These are phyloP conservation scores for Epichloe coenophiala DNA, from an alignment of 2,329 filamentous ascomycete species.

Conservation along the genomic window DNA sequence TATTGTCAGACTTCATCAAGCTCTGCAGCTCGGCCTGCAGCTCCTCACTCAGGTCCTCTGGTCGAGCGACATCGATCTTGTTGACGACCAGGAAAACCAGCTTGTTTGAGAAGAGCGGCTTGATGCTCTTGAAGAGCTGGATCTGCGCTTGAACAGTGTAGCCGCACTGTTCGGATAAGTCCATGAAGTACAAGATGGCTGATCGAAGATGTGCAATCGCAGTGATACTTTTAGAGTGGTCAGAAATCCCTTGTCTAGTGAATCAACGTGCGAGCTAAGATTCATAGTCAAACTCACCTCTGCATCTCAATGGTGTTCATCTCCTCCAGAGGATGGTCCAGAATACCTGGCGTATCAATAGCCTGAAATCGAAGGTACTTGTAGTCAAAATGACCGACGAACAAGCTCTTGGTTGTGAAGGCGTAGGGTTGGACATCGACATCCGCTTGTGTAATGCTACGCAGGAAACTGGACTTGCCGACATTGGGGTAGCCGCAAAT, in stretches of 20 bases:
- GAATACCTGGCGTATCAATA: slow-evolving; percentile 95
- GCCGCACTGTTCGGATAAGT: slow-evolving; percentile 90
- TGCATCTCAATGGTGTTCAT: slow-evolving; percentile 99
- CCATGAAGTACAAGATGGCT: slow-evolving; percentile 96
- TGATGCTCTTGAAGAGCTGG: slow-evolving; percentile 89
- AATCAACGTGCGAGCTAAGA: not conserved
- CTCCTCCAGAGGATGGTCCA: slow-evolving; percentile 94
- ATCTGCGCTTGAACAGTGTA: slow-evolving; percentile 90
- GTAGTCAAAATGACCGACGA: slow-evolving; percentile 96
- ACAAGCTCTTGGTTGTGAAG: slow-evolving; percentile 95
- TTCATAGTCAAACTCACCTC: slow-evolving; percentile 15
- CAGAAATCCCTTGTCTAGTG: not conserved
- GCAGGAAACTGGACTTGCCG: slow-evolving; percentile 91
- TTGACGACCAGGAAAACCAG: slow-evolving; percentile 94
- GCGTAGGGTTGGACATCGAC: slow-evolving; percentile 96
- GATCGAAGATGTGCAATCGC: slow-evolving; percentile 93
- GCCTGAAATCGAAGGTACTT: slow-evolving; percentile 54
- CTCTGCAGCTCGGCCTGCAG: slow-evolving; percentile 65
- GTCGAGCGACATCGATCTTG: slow-evolving; percentile 88
- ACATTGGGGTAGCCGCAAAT: slow-evolving; percentile 98
- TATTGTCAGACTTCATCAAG: slow-evolving; percentile 74
- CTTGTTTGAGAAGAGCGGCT: slow-evolving; percentile 94
- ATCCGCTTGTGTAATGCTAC: slow-evolving; percentile 83
- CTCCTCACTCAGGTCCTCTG: slow-evolving; percentile 73
- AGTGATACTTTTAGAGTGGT: slow-evolving; percentile 53